Base-by-base conservation (phyloP, 2,329 filamentous ascomycete genomes). In the Daldinia sp. region DNA sequence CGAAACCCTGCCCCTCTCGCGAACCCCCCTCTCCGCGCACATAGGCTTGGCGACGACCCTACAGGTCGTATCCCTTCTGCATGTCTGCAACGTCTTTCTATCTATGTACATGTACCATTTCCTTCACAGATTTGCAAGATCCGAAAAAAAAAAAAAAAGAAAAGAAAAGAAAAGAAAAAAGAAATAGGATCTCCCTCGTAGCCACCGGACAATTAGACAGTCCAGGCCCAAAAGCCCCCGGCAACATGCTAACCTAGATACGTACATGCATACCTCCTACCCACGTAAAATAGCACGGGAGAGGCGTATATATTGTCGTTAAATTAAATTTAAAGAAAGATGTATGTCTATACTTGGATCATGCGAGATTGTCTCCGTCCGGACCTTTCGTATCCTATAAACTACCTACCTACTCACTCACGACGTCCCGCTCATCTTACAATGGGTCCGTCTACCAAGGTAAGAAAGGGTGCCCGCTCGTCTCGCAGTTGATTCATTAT, bases 401-500 rank as follows among this genome's bases (percentile, higher is more conserved):
- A 19, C 9, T 41, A 5, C 19, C n/a, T n/a, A n/a, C n/a, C n/a
- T n/a, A n/a, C n/a, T n/a, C n/a, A n/a, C n/a, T n/a, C n/a, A n/a
- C n/a, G n/a, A 23, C 11, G 17, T 30, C 45, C 25, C 3, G 27
- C 25, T n/a, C 25, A 48, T 48, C 27, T 48, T 48, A 48, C 45
- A 15, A 48, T 19, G 21, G 27, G 30, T 48, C 27, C 19, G 30
- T 48, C 27, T 29, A 30, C 25, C 27, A 48, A 30, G 39, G 39
- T 15, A 48, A 32, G 11, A 11, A 7, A 32, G n/a, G n/a, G 48
- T 37, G 10, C 9, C 8, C 15, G 10, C 9, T 5, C 15, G 19
- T 48, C 45, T 48, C 45, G 45, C 27, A 30, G 45, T 21, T 48
- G 9, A 2, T 32, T 11, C 43, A 48, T n/a, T 47, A 51, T 58